Evolutionary conservation across 768 basidiomycete species (phyloP), one percentile per base, ranked within the genome.

Genomic region (Tricholoma terreum): DNA sequence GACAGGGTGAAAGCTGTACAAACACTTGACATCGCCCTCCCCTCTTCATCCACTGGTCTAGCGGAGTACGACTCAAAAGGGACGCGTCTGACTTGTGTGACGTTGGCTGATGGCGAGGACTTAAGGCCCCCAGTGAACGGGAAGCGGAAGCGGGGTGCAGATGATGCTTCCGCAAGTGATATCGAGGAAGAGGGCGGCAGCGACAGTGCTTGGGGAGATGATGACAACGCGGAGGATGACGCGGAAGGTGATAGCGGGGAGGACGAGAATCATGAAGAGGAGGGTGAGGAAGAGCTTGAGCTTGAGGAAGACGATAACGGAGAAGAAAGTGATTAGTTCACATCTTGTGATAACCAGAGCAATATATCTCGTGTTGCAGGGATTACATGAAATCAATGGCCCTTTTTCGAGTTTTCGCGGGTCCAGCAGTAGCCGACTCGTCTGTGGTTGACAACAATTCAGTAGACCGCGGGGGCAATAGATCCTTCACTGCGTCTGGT

Each of bases 1-100:
- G 22, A 12, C 64, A 94, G 93, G 17, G 87, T 95, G 38, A 96
- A 95, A 73, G 86, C 89, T 0, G 73, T 95, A 2, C 84, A 89
- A 59, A 85, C 83, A 0, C 77, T 92, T 33, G 64, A 73, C 6
- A 81, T 93, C 56, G 76, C 83, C 2, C 79, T 86, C 21, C 87
- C 85, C 4, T 59, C 68, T 11, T 58, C 69, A 4, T 63, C 67
- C 5, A n/a, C 69, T 19, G 61, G 52, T 15, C 66, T 69, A 27
- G 66, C 61, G 17, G 54, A 38, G 24, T 67, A 67, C 34, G 63
- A 67, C 51, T 59, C 66, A 0, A 65, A 67, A 21, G 65, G 64
- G 36, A 67, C 66, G 21, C 36, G 66, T 21, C 52, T 67, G 58
- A 65, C 57, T 34, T 65, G 66, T 48, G 65, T 75, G 40, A 69